These are phyloP conservation scores for Fusarium odoratissimum DNA, from an alignment of 2,329 filamentous ascomycete genomes.

Conservation along the genomic window DNA sequence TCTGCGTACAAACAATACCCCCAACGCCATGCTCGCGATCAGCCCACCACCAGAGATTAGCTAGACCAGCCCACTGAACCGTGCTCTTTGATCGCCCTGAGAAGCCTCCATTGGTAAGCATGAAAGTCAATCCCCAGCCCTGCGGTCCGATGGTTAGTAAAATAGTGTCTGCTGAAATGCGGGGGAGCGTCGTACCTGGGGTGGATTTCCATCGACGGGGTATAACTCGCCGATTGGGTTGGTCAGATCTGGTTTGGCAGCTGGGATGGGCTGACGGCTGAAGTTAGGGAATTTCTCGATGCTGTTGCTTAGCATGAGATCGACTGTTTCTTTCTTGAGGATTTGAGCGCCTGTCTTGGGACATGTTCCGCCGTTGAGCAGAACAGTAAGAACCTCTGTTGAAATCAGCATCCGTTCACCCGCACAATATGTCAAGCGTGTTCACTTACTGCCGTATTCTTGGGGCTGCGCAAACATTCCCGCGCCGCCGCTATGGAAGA, in stretches of 20 bases:
- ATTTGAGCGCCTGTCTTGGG: constrained; percentile 66
- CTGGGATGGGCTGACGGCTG: constrained; percentile 56
- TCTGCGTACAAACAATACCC: constrained; percentile 62
- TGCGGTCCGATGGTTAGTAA: background rate
- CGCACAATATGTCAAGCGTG: background rate
- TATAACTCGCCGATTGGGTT: constrained; percentile 64
- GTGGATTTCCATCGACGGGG: constrained; percentile 55
- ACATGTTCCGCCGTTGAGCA: constrained; percentile 73
- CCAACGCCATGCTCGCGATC: constrained; percentile 70
- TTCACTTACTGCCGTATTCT: constrained; percentile 67
- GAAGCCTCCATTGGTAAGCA: constrained; percentile 60
- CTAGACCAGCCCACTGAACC: constrained; percentile 67
- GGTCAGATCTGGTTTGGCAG: constrained; percentile 61
- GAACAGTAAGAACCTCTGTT: constrained; percentile 67
- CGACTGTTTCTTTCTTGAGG: constrained; percentile 67
- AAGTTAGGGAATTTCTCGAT: constrained; percentile 67
- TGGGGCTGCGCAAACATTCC: constrained; percentile 69
- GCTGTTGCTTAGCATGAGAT: constrained; percentile 74
- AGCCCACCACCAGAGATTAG: constrained; percentile 72
- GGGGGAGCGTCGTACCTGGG: constrained; percentile 54
- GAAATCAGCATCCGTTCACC: background rate
- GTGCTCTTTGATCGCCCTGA: constrained; percentile 66
- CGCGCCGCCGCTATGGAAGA: constrained; percentile 71
- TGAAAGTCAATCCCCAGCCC: constrained; percentile 72
- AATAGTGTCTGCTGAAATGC: background rate